Evolutionary conservation across 495 filamentous ascomycete genomes (phyloP).

Genomic region (Penicillium turbatum): DNA sequence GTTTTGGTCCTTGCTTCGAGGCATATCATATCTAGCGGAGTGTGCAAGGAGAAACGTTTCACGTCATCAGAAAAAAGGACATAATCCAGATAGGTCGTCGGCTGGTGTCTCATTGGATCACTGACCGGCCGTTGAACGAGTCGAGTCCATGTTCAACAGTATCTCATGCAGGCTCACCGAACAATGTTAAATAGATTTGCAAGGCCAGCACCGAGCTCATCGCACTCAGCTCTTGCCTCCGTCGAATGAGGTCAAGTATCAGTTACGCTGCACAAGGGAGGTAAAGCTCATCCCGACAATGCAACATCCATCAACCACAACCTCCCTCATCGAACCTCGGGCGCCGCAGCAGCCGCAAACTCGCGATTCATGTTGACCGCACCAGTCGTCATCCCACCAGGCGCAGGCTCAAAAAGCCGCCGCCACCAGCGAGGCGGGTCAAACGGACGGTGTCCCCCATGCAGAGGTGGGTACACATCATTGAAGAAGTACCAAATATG

Average conservation of each 20-base stretch:
- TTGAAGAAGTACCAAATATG: slow-evolving; percentile 99
- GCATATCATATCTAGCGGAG: neutral
- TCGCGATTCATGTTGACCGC: slow-evolving; percentile 33
- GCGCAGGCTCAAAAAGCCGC: slow-evolving; percentile 64
- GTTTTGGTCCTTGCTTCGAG: neutral
- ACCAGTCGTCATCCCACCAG: slow-evolving; percentile 22
- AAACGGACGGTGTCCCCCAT: slow-evolving; percentile 77
- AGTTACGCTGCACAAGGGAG: neutral
- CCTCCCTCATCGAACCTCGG: slow-evolving; percentile 34
- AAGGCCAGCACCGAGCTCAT: neutral
- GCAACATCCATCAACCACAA: neutral
- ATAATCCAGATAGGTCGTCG: neutral
- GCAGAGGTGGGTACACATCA: slow-evolving; percentile 89
- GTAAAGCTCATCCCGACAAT: neutral
- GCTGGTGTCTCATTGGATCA: neutral
- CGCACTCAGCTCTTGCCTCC: neutral
- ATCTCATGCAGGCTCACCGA: neutral
- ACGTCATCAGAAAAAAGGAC: neutral
- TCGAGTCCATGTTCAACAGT: no score
- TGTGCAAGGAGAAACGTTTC: neutral
- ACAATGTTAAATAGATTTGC: neutral
- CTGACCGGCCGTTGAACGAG: no score
- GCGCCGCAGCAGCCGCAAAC: slow-evolving; percentile 38
- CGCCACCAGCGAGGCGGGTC: slow-evolving; percentile 93
- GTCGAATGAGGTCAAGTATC: neutral